Conservation (phyloP, 306 rosid genomes). For the Dalbergia oliveri region DNA sequence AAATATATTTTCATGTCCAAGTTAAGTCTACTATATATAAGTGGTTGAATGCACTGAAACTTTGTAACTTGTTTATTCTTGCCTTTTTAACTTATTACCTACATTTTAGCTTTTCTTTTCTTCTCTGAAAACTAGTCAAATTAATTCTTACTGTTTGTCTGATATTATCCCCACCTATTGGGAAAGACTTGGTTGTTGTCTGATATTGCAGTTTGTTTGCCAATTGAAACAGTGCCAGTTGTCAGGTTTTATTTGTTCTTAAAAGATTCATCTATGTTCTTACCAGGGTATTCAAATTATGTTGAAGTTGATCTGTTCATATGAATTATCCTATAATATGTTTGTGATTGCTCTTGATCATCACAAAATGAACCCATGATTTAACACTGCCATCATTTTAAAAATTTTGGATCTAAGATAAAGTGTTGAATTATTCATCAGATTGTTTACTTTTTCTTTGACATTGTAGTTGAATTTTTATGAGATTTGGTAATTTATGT, state of each 20-base stretch:
- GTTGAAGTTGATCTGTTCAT: background rate
- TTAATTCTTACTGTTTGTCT: background rate
- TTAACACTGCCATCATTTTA: background rate
- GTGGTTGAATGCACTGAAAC: background rate
- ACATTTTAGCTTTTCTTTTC: background rate
- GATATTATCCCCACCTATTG: background rate
- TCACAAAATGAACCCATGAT: background rate
- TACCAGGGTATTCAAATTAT: background rate
- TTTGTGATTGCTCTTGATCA: background rate
- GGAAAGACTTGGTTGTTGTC: background rate
- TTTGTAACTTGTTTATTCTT: background rate
- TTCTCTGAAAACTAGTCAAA: constrained; percentile 8
- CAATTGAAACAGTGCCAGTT: background rate
- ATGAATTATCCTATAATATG: background rate
- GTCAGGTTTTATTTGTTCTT: background rate
- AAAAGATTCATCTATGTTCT: background rate
- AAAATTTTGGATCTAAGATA: background rate
- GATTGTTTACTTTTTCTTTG: background rate
- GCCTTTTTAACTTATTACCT: background rate
- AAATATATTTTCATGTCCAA: constrained; percentile 18
- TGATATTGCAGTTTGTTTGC: constrained; percentile 2
- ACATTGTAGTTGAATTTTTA: background rate
- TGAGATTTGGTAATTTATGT: constrained; percentile 5
- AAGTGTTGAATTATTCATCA: background rate
- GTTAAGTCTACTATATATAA: constrained; percentile 11